phyloP scores from a whole-genome alignment of 2,329 filamentous ascomycete genomes.

The Diaporthe eres region DNA sequence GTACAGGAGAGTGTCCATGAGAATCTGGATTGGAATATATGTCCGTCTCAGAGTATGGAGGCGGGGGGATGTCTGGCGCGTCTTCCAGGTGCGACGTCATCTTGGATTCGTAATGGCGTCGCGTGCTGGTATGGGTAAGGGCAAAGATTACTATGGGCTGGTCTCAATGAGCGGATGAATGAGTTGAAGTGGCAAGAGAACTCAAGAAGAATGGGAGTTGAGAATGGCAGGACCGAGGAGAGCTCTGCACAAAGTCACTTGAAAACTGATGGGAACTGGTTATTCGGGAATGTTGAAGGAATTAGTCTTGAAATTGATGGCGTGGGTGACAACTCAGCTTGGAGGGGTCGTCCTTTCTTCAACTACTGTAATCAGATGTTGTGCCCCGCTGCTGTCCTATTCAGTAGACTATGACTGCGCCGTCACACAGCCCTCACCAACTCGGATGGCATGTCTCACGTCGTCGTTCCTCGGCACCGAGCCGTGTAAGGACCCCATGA shows the following conservation, averaged over 20 bases:
- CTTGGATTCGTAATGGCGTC: conserved; percentile 31
- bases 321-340: conserved; percentile 35
- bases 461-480: conserved; percentile 11
- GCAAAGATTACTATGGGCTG: neutral
- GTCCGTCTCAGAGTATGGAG: conserved; percentile 72
- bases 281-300: conserved; percentile 2
- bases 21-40: conserved; percentile 60
- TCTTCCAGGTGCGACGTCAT: conserved; percentile 51
- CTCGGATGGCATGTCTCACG: neutral
- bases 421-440: conserved; percentile 35
- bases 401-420: conserved; percentile 15
- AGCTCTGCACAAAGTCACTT: conserved; percentile 13
- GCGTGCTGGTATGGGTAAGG: neutral
- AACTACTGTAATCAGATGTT: conserved; percentile 29
- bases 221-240: neutral
- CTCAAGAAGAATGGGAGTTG: neutral
- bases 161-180: neutral
- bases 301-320: conserved; percentile 10
- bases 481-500: neutral
- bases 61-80: conserved; percentile 60
- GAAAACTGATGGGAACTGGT: neutral
- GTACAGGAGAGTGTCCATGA: conserved; percentile 45
- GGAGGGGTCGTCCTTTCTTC: conserved; percentile 16
- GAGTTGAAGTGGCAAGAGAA: conserved; percentile 17
- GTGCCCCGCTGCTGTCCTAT: conserved; percentile 29